Percentiles rank a stretch among this genome's conserved stretches.
Evolutionary conservation across 2,329 filamentous ascomycete species (phyloP).

Genomic region (Truncatella angustata): DNA sequence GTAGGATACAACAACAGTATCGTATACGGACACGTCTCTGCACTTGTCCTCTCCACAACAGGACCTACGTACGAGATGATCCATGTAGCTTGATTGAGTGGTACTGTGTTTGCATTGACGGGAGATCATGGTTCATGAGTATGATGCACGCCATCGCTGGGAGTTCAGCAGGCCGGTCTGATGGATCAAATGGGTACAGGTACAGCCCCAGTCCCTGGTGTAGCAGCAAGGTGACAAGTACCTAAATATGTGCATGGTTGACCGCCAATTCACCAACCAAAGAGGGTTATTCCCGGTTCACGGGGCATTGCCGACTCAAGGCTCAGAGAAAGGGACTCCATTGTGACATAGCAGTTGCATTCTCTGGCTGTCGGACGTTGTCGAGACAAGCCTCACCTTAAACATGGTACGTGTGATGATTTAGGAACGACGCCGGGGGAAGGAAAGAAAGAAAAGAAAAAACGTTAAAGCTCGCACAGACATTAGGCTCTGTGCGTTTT

Average conservation of each 20-base stretch:
- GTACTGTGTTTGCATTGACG: constrained; percentile 5
- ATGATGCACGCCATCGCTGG: constrained; percentile 25
- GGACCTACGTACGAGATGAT: not conserved
- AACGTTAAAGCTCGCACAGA: constrained; percentile 29
- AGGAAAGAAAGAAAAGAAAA: too few relatives aligned
- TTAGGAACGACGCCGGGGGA: constrained; percentile 11
- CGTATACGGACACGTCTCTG: not conserved
- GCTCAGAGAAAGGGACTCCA: not conserved
- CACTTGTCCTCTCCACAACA: not conserved
- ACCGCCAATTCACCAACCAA: constrained; percentile 48
- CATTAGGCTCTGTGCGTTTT: constrained; percentile 22
- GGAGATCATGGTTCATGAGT: constrained; percentile 41
- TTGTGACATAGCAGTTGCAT: constrained; percentile 9
- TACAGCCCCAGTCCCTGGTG: constrained; percentile 20
- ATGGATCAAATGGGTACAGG: not conserved
- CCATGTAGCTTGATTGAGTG: not conserved
- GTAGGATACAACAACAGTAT: too few relatives aligned
- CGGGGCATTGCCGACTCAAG: constrained; percentile 20
- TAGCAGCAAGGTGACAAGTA: constrained; percentile 14
- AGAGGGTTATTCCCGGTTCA: constrained; percentile 24
- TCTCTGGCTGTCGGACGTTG: constrained; percentile 9
- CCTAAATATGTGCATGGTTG: constrained; percentile 32
- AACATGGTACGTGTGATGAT: constrained; percentile 12
- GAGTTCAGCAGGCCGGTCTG: not conserved
- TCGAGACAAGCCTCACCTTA: constrained; percentile 8